Evolutionary conservation across 179 eudicot species (phyloP), one percentile per base, ranked within the genome.

Genomic region (Silene vulgaris): DNA sequence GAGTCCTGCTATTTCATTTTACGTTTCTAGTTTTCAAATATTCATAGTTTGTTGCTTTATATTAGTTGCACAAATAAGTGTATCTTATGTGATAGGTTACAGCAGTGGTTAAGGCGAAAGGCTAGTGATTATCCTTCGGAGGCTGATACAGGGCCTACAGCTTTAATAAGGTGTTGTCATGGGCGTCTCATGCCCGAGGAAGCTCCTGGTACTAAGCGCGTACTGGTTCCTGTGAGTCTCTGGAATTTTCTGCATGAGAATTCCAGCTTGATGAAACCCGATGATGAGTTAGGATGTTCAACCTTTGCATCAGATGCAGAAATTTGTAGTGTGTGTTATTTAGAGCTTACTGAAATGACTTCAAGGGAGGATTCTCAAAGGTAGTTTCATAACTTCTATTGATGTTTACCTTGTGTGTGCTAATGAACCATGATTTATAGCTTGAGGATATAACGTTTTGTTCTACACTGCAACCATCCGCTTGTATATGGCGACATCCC

Each of bases 71-170:
- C 65, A 56, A 57, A 65, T 72, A 4, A 43, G 28, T 62, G 19
- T 48, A 2, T 9, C 54, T 48, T 45, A 2, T 54, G 80, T 74
- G 74, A 77, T 81, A 95, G 99, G 99, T 84, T 95, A 80, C 91
- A 87, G 37, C 99, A 90, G 52, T 95, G 99, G 99, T 54, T 90
- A 73, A 93, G 96, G 40, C 86, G 97, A 74, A 90, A 93, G 82
- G 83, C 83, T 75, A 73, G 82, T 17, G 97, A 95, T 71, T 73
- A 86, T 56, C 97, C 97, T 43, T 85, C 86, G 65, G 97, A 95
- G 80, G 97, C 97, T 81, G 99, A 95, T 87, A 76, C 90, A 52
- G 99, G 96, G 79, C 99, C 99, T 67, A 92, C 97, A 35, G 90
- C 97, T 82, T 79, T 91, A 82, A 88, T 95, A 62, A 87, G 89